phyloP scores from a whole-genome alignment of 1,139 yeast species.

The Zygoascus meyerae region DNA sequence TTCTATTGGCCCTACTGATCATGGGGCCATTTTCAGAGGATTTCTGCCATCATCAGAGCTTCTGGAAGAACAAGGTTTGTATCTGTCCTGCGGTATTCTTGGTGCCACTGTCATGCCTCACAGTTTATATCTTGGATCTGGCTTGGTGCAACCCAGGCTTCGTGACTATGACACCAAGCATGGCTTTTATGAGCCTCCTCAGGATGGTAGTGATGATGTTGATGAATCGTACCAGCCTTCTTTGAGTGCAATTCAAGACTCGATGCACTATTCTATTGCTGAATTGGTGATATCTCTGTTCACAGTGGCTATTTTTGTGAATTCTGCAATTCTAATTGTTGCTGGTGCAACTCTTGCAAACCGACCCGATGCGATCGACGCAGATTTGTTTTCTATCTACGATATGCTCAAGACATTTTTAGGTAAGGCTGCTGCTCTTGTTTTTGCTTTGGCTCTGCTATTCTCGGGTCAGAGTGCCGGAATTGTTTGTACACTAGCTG shows the following conservation, averaged over 20 bases:
- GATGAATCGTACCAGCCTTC: slow-evolving; percentile 54
- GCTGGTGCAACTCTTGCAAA: slow-evolving; percentile 76
- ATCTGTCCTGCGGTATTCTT: slow-evolving; percentile 79
- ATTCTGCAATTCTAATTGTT: slow-evolving; percentile 75
- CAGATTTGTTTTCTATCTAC: slow-evolving; percentile 84
- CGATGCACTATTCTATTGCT: slow-evolving; percentile 65
- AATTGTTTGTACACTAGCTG: slow-evolving; percentile 94
- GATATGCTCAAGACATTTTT: slow-evolving; percentile 64
- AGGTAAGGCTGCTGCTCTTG: slow-evolving; percentile 86
- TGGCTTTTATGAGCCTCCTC: slow-evolving; percentile 43
- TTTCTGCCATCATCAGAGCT: slow-evolving; percentile 72
- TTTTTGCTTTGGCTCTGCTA: slow-evolving; percentile 84
- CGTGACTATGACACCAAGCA: slow-evolving; percentile 70
- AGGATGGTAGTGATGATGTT: slow-evolving; percentile 24
- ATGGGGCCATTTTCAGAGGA: slow-evolving; percentile 58
- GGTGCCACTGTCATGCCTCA: slow-evolving; percentile 99
- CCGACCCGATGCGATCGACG: slow-evolving; percentile 68
- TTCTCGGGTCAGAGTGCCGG: slow-evolving; percentile 99
- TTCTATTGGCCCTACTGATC: slow-evolving; percentile 46
- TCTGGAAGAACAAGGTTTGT: slow-evolving; percentile 74
- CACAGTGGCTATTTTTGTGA: slow-evolving; percentile 78
- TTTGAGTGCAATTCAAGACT: slow-evolving; percentile 60
- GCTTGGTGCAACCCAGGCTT: slow-evolving; percentile 85
- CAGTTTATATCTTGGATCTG: slow-evolving; percentile 84
- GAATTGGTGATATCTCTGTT: slow-evolving; percentile 71